phyloP scores from a whole-genome alignment of 306 rosid genomes.

The Dryas alaskensis region DNA sequence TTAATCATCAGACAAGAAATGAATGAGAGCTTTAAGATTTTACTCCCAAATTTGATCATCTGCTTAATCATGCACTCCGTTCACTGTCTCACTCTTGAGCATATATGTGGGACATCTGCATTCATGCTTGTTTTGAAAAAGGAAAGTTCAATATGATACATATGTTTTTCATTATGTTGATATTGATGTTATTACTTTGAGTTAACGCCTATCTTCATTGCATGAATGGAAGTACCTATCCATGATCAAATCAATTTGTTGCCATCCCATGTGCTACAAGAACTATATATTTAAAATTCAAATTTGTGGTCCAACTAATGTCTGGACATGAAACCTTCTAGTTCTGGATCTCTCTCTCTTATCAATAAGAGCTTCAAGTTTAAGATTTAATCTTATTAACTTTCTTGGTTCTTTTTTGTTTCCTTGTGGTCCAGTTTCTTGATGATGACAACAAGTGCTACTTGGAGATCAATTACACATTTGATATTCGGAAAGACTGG shows the following conservation, averaged over 20 bases:
- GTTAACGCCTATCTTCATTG: conserved; percentile 29
- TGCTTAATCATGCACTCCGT: neutral
- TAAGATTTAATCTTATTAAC: neutral
- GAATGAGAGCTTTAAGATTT: neutral
- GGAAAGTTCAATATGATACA: neutral
- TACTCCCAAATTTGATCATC: neutral
- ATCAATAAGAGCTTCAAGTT: neutral
- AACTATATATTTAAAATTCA: conserved; percentile 31
- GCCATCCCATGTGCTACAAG: conserved; percentile 30
- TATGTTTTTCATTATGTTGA: neutral
- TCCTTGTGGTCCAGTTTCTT: conserved; percentile 45
- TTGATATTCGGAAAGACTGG: conserved; percentile 84
- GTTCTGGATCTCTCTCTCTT: neutral
- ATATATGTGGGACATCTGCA: neutral
- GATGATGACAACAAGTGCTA: conserved; percentile 91
- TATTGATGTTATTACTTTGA: conserved; percentile 17
- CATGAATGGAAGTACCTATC: conserved; percentile 22
- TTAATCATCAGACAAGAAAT: neutral
- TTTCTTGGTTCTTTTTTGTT: neutral
- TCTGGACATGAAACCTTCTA: neutral
- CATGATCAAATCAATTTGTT: conserved; percentile 34
- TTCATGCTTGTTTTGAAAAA: neutral
- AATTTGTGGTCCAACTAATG: conserved; percentile 29
- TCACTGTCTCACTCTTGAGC: neutral
- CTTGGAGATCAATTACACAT: conserved; percentile 87